Evolutionary conservation across 495 filamentous ascomycete species (phyloP).

Genomic region (Penicillium cinerascens): DNA sequence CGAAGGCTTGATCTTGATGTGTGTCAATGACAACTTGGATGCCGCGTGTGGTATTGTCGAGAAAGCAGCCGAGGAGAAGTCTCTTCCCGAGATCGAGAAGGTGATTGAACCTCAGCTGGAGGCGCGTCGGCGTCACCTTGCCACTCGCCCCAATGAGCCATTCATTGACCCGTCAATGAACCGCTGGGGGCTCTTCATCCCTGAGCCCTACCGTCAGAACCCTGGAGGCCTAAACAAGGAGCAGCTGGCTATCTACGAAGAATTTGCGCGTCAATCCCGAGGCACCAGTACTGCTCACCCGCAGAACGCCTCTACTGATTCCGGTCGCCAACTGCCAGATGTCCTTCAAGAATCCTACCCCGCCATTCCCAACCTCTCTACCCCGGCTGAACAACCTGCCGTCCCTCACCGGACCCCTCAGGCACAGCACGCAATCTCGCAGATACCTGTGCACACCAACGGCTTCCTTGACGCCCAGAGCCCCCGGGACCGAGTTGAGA

Average conservation of each 20-base stretch:
- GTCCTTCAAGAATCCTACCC: conserved; percentile 81
- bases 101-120: conserved; percentile 76
- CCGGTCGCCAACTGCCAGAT: conserved; percentile 62
- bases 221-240: conserved; percentile 81
- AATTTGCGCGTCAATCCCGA: conserved; percentile 82
- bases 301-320: conserved; percentile 57
- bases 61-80: conserved; percentile 88
- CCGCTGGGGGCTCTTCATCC: conserved; percentile 84
- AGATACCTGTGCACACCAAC: conserved; percentile 49
- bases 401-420: conserved; percentile 67
- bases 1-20: conserved; percentile 90
- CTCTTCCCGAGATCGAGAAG: conserved; percentile 89
- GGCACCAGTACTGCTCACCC: conserved; percentile 50
- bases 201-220: conserved; percentile 80
- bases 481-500: conserved; percentile 62
- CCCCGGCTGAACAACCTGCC: conserved; percentile 75
- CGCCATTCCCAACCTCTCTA: conserved; percentile 70
- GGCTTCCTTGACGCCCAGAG: conserved; percentile 62
- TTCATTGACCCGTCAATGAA: conserved; percentile 78
- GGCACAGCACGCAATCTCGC: conserved; percentile 51
- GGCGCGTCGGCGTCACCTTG: conserved; percentile 66
- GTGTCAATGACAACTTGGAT: conserved; percentile 96
- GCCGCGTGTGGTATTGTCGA: conserved; percentile 89
- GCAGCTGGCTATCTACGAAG: conserved; percentile 92
- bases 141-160: conserved; percentile 68